Percentiles rank a stretch among this genome's conserved stretches.
Conservation (phyloP, 2,329 filamentous ascomycete genomes). For the Neofusicoccum cordaticola region DNA sequence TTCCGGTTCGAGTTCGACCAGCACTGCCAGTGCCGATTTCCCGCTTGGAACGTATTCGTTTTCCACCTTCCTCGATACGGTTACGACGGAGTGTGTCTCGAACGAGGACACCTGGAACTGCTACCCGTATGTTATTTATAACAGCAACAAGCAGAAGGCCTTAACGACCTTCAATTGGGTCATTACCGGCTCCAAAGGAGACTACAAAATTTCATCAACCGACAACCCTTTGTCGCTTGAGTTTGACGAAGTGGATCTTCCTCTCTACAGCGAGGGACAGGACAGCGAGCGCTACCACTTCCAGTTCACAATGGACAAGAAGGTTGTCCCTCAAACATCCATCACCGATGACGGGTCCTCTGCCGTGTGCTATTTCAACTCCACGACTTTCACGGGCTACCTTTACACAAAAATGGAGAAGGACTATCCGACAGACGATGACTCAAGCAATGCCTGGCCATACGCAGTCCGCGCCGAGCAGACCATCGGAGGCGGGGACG, state of each 20-base stretch:
- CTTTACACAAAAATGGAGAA: slow-evolving; percentile 58
- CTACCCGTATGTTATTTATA: slow-evolving; percentile 56
- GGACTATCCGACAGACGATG: slow-evolving; percentile 34
- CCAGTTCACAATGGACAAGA: slow-evolving; percentile 52
- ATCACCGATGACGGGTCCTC: slow-evolving; percentile 46
- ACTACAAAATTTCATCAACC: slow-evolving; percentile 55
- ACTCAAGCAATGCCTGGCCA: slow-evolving; percentile 48
- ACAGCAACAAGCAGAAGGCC: slow-evolving; percentile 38
- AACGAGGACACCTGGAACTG: slow-evolving; percentile 61
- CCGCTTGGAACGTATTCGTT: slow-evolving; percentile 64
- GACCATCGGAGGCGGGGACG: slow-evolving; percentile 46
- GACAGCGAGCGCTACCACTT: slow-evolving; percentile 59
- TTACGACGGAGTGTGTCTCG: slow-evolving; percentile 57
- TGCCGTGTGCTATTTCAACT: slow-evolving; percentile 58
- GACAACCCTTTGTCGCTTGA: slow-evolving; percentile 56
- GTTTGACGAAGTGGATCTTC: slow-evolving; percentile 54
- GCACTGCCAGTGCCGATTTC: slow-evolving; percentile 42
- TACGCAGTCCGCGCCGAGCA: slow-evolving; percentile 58
- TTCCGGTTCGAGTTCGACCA: slow-evolving; percentile 4
- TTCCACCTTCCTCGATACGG: slow-evolving; percentile 55
- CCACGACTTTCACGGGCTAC: slow-evolving; percentile 55
- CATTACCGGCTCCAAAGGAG: slow-evolving; percentile 44
- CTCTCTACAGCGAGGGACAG: slow-evolving; percentile 47
- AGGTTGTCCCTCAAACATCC: slow-evolving; percentile 48
- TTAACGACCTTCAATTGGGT: slow-evolving; percentile 61